Evolutionary conservation across 1,284 basidiomycete species (phyloP).

Genomic region (Microbotryum scabiosae): DNA sequence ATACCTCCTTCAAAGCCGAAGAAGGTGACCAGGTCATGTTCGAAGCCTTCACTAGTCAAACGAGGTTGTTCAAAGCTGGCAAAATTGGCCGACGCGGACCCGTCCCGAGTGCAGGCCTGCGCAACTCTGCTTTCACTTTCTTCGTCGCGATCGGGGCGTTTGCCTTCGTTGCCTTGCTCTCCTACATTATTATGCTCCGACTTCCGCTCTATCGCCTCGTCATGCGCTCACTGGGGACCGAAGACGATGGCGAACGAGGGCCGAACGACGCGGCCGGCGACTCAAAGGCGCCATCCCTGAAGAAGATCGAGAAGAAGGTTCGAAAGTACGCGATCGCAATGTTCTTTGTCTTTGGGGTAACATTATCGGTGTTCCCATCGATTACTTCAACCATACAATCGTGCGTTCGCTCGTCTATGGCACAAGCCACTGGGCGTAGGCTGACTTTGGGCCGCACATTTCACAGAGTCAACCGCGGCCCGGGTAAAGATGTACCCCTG

Average conservation of each 20-base stretch:
- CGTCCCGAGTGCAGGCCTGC: slow-evolving; percentile 4
- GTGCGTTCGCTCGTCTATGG: slow-evolving; percentile 6
- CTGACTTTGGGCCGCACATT: background rate
- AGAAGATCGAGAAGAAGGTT: slow-evolving; percentile 34
- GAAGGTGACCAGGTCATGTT: background rate
- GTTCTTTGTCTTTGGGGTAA: slow-evolving; percentile 33
- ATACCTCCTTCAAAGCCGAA: slow-evolving; percentile 19
- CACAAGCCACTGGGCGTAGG: background rate
- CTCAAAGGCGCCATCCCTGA: background rate
- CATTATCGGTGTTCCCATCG: slow-evolving; percentile 35
- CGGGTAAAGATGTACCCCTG: background rate
- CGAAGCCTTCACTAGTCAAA: background rate
- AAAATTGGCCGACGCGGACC: background rate
- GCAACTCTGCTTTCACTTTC: slow-evolving; percentile 30
- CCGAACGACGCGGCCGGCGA: slow-evolving; percentile 1
- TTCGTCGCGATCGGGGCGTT: slow-evolving; percentile 32
- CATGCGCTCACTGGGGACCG: slow-evolving; percentile 4
- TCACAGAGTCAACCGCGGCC: background rate
- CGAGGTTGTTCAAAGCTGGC: background rate
- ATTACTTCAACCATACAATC: slow-evolving; percentile 32
- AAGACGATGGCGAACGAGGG: too few species aligned
- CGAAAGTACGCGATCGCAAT: slow-evolving; percentile 32
- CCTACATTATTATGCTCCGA: slow-evolving; percentile 21
- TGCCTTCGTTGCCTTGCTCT: slow-evolving; percentile 19
- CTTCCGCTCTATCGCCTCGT: slow-evolving; percentile 29